Base-by-base conservation (phyloP, 495 filamentous ascomycete species). In the Pyronema omphalodes region DNA sequence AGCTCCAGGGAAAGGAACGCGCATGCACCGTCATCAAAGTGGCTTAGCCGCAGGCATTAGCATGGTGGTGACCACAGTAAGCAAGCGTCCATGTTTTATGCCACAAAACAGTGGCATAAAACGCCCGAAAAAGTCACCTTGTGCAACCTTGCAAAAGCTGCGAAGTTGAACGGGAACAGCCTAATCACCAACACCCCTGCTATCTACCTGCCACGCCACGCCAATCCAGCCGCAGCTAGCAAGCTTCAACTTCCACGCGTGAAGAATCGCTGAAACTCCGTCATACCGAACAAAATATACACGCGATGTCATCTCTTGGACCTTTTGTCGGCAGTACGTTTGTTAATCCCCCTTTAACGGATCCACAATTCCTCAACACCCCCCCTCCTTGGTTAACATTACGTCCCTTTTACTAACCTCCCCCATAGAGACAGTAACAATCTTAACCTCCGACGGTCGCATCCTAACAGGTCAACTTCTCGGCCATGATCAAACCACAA, bases 391-490 rank as follows among this genome's bases (percentile, higher is more conserved):
- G 60, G 54, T 39, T 15, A 52, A 18, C 37, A 17, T 29, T n/a
- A n/a, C n/a, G n/a, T n/a, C n/a, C 18, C 7, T 29, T 33, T n/a
- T 41, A 12, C 55, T 54, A 41, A 57, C 55, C 37, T 37, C 43
- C 36, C 18, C 36, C 65, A n/a, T n/a, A 96, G 91, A 94, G 66
- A 89, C 84, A 66, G 86, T 98, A 50, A 74, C 86, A 48, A 80
- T 98, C 61, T 72, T 98, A 60, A 98, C 91, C 44, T 82, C 83
- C 56, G 93, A 96, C 68, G 91, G 89, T 51, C 84, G 91, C 59
- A 93, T 81, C 12, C 73, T 96, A 39, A 78, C 84, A 52, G 91
- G 91, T 33, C 83, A 71, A 1, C 80, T 98, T 17, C 70, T 89
- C 41, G 83, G 82, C n/a, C 84, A 81, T 63, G 91, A 98, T 68